Conservation (phyloP, 2,329 filamentous ascomycete genomes). For the Colletotrichum neosansevieriae region DNA sequence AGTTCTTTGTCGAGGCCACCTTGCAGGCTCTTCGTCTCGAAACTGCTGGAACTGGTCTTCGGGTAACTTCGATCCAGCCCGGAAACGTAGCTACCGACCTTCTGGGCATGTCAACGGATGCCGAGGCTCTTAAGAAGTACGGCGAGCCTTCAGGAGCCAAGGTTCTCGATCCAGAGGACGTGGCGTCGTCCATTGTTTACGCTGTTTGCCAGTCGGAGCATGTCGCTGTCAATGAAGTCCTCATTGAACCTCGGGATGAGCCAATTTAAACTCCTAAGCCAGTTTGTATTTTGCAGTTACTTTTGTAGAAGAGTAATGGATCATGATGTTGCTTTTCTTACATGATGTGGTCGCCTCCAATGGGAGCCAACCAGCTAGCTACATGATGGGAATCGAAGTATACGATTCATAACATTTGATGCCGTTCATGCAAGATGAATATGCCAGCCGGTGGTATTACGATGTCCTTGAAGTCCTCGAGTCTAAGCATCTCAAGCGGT, state of each 20-base stretch:
- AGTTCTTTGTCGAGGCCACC: constrained; percentile 88
- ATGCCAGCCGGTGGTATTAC: too few species aligned
- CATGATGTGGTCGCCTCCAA: too few species aligned
- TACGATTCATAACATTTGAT: too few species aligned
- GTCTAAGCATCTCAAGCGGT: background rate
- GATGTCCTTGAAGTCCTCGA: too few species aligned
- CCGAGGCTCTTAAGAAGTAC: constrained; percentile 82
- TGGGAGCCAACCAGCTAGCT: too few species aligned
- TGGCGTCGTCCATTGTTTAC: constrained; percentile 79
- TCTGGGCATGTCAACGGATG: constrained; percentile 79
- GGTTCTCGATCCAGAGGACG: constrained; percentile 79
- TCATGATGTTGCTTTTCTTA: too few species aligned
- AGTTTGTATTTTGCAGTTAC: too few species aligned
- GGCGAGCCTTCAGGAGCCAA: constrained; percentile 81
- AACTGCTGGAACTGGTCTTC: constrained; percentile 78
- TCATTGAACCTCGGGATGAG: constrained; percentile 83
- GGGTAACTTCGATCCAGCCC: constrained; percentile 81
- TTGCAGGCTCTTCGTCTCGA: constrained; percentile 81
- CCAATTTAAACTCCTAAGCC: constrained; percentile 66
- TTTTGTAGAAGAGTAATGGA: too few species aligned
- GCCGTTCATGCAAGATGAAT: too few species aligned
- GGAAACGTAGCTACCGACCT: constrained; percentile 82
- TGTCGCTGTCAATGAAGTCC: constrained; percentile 82
- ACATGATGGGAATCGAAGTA: too few species aligned
- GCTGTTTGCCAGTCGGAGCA: constrained; percentile 80